These are phyloP conservation scores for Boletus rex-veris DNA, from an alignment of 768 basidiomycete species.

Conservation along the genomic window DNA sequence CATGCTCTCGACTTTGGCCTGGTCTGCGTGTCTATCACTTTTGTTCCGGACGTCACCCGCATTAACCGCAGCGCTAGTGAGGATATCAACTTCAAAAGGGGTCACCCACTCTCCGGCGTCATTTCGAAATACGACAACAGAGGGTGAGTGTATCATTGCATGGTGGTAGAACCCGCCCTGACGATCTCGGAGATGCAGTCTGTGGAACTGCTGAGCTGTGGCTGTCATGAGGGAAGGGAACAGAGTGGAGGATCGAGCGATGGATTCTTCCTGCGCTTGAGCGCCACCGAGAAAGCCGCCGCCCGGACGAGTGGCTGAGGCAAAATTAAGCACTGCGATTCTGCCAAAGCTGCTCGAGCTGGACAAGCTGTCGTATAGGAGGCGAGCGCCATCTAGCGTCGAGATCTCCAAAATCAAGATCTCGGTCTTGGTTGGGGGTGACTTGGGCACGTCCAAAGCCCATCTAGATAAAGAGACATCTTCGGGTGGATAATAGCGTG, in stretches of 20 bases:
- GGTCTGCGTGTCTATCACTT: slow-evolving; percentile 1
- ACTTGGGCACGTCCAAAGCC: slow-evolving; percentile 24
- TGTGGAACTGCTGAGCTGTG: slow-evolving; percentile 59
- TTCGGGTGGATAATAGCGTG: slow-evolving; percentile 49
- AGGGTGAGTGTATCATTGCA: slow-evolving; percentile 73
- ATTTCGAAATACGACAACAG: slow-evolving; percentile 57
- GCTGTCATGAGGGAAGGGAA: slow-evolving; percentile 58
- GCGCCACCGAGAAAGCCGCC: slow-evolving; percentile 74
- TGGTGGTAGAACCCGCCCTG: slow-evolving; percentile 68
- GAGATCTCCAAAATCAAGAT: slow-evolving; percentile 58
- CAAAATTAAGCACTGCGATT: slow-evolving; percentile 73
- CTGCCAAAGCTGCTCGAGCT: slow-evolving; percentile 18
- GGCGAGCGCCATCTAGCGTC: slow-evolving; percentile 59
- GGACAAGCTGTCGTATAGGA: slow-evolving; percentile 26
- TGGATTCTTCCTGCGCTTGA: slow-evolving; percentile 77
- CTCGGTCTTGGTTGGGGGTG: slow-evolving; percentile 22
- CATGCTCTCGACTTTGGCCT: slow-evolving; percentile 25
- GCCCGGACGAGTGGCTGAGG: slow-evolving; percentile 70
- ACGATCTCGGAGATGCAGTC: slow-evolving; percentile 46
- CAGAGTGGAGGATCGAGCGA: slow-evolving; percentile 73
- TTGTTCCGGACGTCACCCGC: slow-evolving; percentile 48
- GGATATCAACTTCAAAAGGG: slow-evolving; percentile 59
- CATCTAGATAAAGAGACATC: slow-evolving; percentile 48
- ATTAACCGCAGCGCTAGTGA: slow-evolving; percentile 76
- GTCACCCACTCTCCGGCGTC: slow-evolving; percentile 55